These are phyloP conservation scores for Fusarium veterinarium DNA, from an alignment of 2,329 filamentous ascomycete species.

Conservation along the genomic window DNA sequence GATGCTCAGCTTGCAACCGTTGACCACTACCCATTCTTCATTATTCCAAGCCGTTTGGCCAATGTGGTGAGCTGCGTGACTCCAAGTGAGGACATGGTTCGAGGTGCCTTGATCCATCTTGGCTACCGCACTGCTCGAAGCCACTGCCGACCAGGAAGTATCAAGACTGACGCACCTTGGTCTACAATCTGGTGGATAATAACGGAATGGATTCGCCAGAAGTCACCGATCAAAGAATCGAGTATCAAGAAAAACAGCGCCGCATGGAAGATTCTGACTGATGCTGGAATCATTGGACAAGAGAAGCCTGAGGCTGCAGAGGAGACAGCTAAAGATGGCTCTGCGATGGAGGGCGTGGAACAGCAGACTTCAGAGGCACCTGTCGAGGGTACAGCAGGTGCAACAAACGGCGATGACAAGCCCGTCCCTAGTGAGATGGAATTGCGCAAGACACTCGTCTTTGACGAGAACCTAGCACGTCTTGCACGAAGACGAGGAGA, in stretches of 20 bases:
- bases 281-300: slow-evolving; percentile 50
- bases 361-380: slow-evolving; percentile 15
- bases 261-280: slow-evolving; percentile 74
- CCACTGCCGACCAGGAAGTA: slow-evolving; percentile 88
- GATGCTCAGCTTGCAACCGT: slow-evolving; percentile 68
- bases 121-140: slow-evolving; percentile 88
- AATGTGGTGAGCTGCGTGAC: slow-evolving; percentile 83
- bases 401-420: slow-evolving; percentile 36
- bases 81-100: slow-evolving; percentile 80
- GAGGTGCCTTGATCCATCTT: slow-evolving; percentile 82
- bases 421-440: slow-evolving; percentile 46
- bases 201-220: slow-evolving; percentile 89
- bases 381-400: slow-evolving; percentile 8
- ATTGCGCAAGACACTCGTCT: slow-evolving; percentile 71
- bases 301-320: slow-evolving; percentile 46
- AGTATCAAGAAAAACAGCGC: slow-evolving; percentile 76
- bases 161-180: slow-evolving; percentile 96
- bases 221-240: slow-evolving; percentile 78
- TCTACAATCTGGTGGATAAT: slow-evolving; percentile 90
- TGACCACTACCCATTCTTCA: slow-evolving; percentile 87
- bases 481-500: slow-evolving; percentile 75
- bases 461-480: slow-evolving; percentile 81
- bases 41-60: slow-evolving; percentile 79
- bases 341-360: slow-evolving; percentile 56
- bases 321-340: slow-evolving; percentile 35